These are phyloP conservation scores for Diplogelasinospora grovesii DNA, from an alignment of 495 filamentous ascomycete species.

Conservation along the genomic window DNA sequence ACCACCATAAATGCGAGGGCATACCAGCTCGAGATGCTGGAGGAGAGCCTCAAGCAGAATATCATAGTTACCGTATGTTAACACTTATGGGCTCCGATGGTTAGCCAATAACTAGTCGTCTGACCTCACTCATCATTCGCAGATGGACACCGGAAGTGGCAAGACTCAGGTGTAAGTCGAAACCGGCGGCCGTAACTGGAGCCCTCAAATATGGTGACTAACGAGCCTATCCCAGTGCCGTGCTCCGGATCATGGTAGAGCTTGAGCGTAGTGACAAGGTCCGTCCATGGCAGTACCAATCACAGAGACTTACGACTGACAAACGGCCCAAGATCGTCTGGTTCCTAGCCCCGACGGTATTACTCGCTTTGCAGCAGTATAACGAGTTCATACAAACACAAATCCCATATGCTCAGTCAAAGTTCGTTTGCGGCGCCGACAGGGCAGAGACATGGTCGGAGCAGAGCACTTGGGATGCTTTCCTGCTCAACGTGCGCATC, in stretches of 20 bases:
- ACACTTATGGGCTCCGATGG: too few relatives aligned
- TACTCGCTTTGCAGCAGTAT: conserved; percentile 67
- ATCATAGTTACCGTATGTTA: conserved; percentile 72
- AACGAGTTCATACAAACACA: conserved; percentile 54
- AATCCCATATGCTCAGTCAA: conserved; percentile 55
- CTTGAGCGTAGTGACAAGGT: conserved; percentile 65
- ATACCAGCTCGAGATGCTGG: conserved; percentile 90
- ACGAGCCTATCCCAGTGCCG: conserved; percentile 51
- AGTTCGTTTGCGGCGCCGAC: conserved; percentile 60
- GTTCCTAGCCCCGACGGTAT: conserved; percentile 79
- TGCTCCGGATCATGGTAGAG: conserved; percentile 69
- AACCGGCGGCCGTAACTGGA: neutral
- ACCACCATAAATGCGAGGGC: conserved; percentile 47
- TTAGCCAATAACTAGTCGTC: too few relatives aligned
- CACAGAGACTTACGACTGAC: conserved; percentile 11
- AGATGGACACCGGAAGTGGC: conserved; percentile 93
- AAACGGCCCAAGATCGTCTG: conserved; percentile 56
- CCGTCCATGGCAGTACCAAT: conserved; percentile 6
- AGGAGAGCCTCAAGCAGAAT: conserved; percentile 70
- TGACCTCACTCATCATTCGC: neutral
- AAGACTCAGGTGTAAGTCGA: conserved; percentile 82
- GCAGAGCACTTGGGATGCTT: conserved; percentile 63
- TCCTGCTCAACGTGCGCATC: conserved; percentile 60
- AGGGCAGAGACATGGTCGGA: conserved; percentile 71
- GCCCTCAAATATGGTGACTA: conserved; percentile 1